Percentiles rank a stretch among this genome's conserved stretches.
Conservation (phyloP, 495 filamentous ascomycete species). For the Bacidia gigantensis region DNA sequence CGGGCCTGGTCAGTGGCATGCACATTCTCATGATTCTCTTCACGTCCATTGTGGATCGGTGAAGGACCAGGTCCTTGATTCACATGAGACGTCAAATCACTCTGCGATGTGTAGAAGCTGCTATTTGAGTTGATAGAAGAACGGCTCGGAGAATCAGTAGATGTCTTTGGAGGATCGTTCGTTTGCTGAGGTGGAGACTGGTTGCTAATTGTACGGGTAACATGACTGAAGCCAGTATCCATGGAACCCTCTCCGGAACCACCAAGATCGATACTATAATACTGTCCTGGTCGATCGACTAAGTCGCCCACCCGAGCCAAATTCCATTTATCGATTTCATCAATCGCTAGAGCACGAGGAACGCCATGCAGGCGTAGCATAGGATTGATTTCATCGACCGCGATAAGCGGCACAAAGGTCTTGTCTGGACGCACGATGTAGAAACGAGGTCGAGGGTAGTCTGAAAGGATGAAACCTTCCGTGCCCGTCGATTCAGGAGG, state of each 20-base stretch:
- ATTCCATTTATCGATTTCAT: slow-evolving; percentile 26
- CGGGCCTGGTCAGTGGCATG: no score
- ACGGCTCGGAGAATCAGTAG: no score
- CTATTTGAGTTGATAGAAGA: no score
- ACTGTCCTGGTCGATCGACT: not conserved
- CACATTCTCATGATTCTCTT: no score
- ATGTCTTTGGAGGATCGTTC: no score
- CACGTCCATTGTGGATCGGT: no score
- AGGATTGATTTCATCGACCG: slow-evolving; percentile 48
- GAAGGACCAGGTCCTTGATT: no score
- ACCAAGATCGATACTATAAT: slow-evolving; percentile 2
- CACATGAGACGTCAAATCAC: no score
- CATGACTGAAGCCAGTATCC: not conserved
- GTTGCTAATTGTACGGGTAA: no score
- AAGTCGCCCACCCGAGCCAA: slow-evolving; percentile 34
- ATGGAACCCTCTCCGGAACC: not conserved
- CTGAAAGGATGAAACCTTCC: slow-evolving; percentile 13
- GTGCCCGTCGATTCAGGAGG: not conserved
- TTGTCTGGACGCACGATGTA: slow-evolving; percentile 46
- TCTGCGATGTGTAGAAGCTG: no score
- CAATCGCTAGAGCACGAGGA: slow-evolving; percentile 21
- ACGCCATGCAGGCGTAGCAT: slow-evolving; percentile 26
- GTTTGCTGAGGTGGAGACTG: no score
- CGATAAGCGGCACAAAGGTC: slow-evolving; percentile 45
- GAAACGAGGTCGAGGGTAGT: slow-evolving; percentile 29